A percentile compares a stretch with the other conserved stretches of the same genome.
Evolutionary conservation across 2,329 filamentous ascomycete species (phyloP).

Genomic region (Colletotrichum chrysophilum): DNA sequence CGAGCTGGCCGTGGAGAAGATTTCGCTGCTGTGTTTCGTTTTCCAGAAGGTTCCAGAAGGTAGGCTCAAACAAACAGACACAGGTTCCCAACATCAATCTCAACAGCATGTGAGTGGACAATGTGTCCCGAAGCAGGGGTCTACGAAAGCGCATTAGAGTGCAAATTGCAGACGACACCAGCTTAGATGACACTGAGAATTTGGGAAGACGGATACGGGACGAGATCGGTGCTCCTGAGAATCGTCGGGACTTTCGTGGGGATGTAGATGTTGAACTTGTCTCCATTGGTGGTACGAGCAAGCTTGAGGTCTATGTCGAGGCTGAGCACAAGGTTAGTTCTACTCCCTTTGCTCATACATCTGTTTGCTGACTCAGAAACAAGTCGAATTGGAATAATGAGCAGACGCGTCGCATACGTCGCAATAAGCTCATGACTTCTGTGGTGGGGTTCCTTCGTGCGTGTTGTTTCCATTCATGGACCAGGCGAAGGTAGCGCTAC

Average conservation of each 20-base stretch:
- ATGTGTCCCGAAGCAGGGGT: constrained; percentile 69
- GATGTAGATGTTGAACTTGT: constrained; percentile 70
- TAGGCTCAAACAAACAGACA: constrained; percentile 12
- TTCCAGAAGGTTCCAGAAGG: constrained; percentile 24
- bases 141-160: constrained; percentile 69
- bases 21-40: constrained; percentile 25
- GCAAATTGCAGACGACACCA: constrained; percentile 71
- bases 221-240: constrained; percentile 67
- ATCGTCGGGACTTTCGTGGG: constrained; percentile 64
- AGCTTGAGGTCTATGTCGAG: constrained; percentile 67
- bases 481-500: neutral
- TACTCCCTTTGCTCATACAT: neutral
- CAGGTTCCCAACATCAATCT: constrained; percentile 62
- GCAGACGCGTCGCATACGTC: constrained; percentile 67
- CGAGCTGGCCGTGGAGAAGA: constrained; percentile 21
- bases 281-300: neutral
- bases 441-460: constrained; percentile 71
- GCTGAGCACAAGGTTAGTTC: neutral
- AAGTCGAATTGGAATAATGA: constrained; percentile 78
- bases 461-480: constrained; percentile 67
- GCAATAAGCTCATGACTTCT: constrained; percentile 76
- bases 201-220: constrained; percentile 55
- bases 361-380: constrained; percentile 40
- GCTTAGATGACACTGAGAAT: constrained; percentile 68
- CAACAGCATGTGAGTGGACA: constrained; percentile 71